Conservation (phyloP, 2,329 filamentous ascomycete genomes). For the Colletotrichum sp. region DNA sequence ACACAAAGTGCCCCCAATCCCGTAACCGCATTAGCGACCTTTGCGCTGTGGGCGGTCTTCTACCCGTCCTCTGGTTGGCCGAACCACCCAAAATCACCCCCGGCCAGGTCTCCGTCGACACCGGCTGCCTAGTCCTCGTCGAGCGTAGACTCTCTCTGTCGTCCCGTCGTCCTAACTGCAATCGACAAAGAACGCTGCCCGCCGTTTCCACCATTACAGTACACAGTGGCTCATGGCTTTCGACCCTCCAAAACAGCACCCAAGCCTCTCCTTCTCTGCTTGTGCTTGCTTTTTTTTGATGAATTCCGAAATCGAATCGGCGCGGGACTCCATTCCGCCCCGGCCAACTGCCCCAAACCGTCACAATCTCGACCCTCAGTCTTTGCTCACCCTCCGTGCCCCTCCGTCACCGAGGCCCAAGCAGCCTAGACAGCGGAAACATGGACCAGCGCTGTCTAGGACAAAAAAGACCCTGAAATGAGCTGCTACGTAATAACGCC, state of each 20-base stretch:
- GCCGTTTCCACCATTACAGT: background rate
- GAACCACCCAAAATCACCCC: background rate
- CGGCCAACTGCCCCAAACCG: background rate
- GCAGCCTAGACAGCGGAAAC: background rate
- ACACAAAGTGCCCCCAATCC: background rate
- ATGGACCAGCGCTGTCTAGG: constrained; percentile 1
- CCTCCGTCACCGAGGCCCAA: background rate
- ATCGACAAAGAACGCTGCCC: background rate
- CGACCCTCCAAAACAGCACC: background rate
- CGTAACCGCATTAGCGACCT: constrained; percentile 5
- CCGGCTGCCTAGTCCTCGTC: background rate
- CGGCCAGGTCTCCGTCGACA: background rate
- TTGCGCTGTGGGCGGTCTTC: background rate
- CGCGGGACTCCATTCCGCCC: background rate
- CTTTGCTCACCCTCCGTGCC: background rate
- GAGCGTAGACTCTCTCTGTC: background rate
- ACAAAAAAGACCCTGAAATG: constrained; percentile 16
- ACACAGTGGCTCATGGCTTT: background rate
- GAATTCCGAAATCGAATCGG: background rate
- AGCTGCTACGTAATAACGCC: constrained; percentile 12
- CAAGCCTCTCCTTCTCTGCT: background rate
- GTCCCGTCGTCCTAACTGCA: background rate
- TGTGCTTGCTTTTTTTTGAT: background rate
- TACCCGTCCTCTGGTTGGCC: constrained; percentile 6
- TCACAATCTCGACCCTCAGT: background rate